These are phyloP conservation scores for Peniophora sp. DNA, from an alignment of 1,284 basidiomycete genomes.

Conservation along the genomic window DNA sequence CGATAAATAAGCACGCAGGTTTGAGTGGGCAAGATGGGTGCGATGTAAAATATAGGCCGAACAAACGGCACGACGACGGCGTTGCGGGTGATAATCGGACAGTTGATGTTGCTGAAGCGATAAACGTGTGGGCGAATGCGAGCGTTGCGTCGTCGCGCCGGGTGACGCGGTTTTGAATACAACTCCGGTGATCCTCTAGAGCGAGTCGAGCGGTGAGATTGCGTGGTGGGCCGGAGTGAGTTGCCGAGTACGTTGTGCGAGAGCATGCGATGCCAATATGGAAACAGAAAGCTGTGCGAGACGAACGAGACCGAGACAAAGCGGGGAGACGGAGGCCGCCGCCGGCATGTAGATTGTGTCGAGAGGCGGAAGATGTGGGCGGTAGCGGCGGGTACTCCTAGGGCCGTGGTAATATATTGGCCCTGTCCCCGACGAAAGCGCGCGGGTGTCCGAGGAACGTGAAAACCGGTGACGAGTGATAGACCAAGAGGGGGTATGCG, in stretches of 20 bases:
- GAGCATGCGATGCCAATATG: slow-evolving; percentile 24
- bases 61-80: slow-evolving; percentile 6
- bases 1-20: slow-evolving; percentile 35
- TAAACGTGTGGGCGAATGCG: slow-evolving; percentile 5
- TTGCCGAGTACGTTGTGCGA: slow-evolving; percentile 26
- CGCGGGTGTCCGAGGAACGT: slow-evolving; percentile 31
- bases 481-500: slow-evolving; percentile 14
- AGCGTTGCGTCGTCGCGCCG: slow-evolving; percentile 15
- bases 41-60: slow-evolving; percentile 25
- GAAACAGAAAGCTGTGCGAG: slow-evolving; percentile 9
- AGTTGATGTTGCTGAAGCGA: slow-evolving; percentile 13
- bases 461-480: slow-evolving; percentile 26
- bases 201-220: slow-evolving; percentile 13
- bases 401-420: slow-evolving; percentile 40
- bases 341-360: neutral
- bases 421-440: slow-evolving; percentile 20
- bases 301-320: slow-evolving; percentile 1
- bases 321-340: neutral
- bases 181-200: slow-evolving; percentile 12
- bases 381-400: slow-evolving; percentile 1
- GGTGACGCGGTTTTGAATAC: slow-evolving; percentile 11
- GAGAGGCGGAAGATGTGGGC: slow-evolving; percentile 6
- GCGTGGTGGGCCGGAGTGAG: slow-evolving; percentile 19
- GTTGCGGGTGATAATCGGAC: slow-evolving; percentile 18
- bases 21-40: slow-evolving; percentile 9